Percentiles rank a stretch among this genome's conserved stretches.
Conservation (phyloP, 2,329 filamentous ascomycete species). For the Arthrobotrys entomopaga region DNA sequence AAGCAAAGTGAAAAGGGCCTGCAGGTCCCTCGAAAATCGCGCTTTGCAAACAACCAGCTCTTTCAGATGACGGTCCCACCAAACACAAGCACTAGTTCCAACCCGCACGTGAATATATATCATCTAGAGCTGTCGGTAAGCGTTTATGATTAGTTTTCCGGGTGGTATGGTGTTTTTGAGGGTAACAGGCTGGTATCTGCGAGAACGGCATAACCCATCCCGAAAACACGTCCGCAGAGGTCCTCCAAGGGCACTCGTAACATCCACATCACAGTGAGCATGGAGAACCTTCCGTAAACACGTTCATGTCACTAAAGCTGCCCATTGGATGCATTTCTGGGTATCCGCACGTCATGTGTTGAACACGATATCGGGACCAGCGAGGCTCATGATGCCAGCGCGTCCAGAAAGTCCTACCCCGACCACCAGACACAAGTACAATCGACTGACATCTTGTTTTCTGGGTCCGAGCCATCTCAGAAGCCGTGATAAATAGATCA, state of each 20-base stretch:
- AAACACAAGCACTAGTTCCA: constrained; percentile 19
- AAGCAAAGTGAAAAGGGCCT: constrained; percentile 31
- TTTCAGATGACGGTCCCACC: constrained; percentile 13
- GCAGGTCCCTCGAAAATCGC: constrained; percentile 47
- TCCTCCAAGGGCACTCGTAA: not conserved
- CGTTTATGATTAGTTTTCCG: not conserved
- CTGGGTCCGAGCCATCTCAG: not conserved
- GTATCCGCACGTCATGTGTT: constrained; percentile 40
- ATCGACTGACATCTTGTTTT: not conserved
- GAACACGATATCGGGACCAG: constrained; percentile 17
- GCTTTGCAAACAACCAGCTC: constrained; percentile 40
- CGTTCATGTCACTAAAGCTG: constrained; percentile 9
- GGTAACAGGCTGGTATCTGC: constrained; percentile 5
- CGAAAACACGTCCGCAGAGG: constrained; percentile 6
- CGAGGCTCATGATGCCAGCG: constrained; percentile 5
- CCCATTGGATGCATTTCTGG: not conserved
- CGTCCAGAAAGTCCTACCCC: not conserved
- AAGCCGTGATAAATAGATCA: no score
- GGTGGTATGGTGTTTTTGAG: constrained; percentile 6
- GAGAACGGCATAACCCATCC: constrained; percentile 3
- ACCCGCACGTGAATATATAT: constrained; percentile 6
- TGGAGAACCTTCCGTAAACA: not conserved
- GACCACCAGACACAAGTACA: not conserved
- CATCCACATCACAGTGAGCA: constrained; percentile 5
- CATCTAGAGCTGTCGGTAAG: not conserved